These are phyloP conservation scores for Baeospora myosura DNA, from an alignment of 1,284 basidiomycete species.

Conservation along the genomic window DNA sequence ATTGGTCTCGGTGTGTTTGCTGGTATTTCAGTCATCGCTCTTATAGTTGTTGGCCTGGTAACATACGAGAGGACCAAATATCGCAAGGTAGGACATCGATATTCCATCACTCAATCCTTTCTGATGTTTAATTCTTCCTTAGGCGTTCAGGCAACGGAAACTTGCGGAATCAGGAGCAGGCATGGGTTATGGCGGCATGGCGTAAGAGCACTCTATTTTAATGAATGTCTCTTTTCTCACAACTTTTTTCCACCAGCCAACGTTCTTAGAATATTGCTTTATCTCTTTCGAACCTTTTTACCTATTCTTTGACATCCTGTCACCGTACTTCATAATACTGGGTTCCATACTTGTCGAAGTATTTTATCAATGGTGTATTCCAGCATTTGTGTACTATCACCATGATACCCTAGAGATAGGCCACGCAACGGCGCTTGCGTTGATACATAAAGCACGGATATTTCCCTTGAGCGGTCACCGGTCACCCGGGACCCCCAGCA, in stretches of 20 bases:
- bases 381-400: too few species aligned
- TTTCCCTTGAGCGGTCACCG: too few species aligned
- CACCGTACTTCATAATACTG: too few species aligned
- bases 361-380: too few species aligned
- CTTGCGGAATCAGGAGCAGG: constrained; percentile 55
- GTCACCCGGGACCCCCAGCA: too few species aligned
- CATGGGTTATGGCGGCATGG: constrained; percentile 60
- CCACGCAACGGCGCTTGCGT: too few species aligned
- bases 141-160: constrained; percentile 71
- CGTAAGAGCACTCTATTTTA: constrained; percentile 32
- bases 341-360: too few species aligned
- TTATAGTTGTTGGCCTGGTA: constrained; percentile 73
- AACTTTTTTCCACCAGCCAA: constrained; percentile 2
- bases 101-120: not conserved
- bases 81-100: constrained; percentile 51
- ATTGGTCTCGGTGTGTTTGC: constrained; percentile 77
- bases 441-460: too few species aligned
- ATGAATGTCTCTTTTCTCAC: too few species aligned
- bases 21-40: constrained; percentile 70
- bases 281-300: constrained; percentile 1
- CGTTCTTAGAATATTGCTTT: constrained; percentile 10
- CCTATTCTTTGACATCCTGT: too few species aligned
- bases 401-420: too few species aligned
- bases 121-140: constrained; percentile 9
- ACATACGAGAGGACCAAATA: constrained; percentile 79